phyloP scores from a whole-genome alignment of 2,329 filamentous ascomycete species.

The Aspergillus proliferans region DNA sequence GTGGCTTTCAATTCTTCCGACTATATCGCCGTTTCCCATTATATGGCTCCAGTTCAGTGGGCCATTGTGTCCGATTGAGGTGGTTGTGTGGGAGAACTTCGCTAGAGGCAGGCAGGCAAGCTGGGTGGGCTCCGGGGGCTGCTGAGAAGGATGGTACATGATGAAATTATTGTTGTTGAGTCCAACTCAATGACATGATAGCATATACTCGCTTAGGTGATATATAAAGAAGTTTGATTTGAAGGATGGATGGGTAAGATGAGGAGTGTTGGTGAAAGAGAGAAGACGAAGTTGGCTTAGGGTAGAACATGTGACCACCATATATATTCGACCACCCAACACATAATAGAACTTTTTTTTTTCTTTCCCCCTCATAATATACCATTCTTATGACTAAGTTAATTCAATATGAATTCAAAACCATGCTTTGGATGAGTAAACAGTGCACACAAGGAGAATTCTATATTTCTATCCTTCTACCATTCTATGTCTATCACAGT shows the following conservation, averaged over 20 bases:
- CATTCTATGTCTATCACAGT: background rate
- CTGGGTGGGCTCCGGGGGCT: constrained; percentile 5
- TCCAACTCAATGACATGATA: background rate
- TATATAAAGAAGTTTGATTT: background rate
- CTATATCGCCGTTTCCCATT: constrained; percentile 30
- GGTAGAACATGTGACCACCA: background rate
- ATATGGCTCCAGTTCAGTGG: constrained; percentile 42
- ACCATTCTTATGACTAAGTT: too few relatives aligned
- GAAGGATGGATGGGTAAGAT: background rate
- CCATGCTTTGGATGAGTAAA: too few relatives aligned
- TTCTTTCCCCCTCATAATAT: too few relatives aligned
- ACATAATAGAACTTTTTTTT: too few relatives aligned
- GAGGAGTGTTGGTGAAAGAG: background rate
- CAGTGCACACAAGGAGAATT: too few relatives aligned
- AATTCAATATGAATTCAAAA: too few relatives aligned
- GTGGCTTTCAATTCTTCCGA: constrained; percentile 30
- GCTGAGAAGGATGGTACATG: constrained; percentile 12
- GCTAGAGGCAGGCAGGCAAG: constrained; percentile 23
- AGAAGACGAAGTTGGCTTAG: background rate
- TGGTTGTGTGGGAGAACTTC: constrained; percentile 43
- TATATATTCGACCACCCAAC: background rate
- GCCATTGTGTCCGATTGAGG: constrained; percentile 28
- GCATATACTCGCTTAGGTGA: background rate
- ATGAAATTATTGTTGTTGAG: background rate
- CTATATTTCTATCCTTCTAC: background rate